phyloP scores from a whole-genome alignment of 2,329 filamentous ascomycete genomes.

The Trichoderma cornu-damae region DNA sequence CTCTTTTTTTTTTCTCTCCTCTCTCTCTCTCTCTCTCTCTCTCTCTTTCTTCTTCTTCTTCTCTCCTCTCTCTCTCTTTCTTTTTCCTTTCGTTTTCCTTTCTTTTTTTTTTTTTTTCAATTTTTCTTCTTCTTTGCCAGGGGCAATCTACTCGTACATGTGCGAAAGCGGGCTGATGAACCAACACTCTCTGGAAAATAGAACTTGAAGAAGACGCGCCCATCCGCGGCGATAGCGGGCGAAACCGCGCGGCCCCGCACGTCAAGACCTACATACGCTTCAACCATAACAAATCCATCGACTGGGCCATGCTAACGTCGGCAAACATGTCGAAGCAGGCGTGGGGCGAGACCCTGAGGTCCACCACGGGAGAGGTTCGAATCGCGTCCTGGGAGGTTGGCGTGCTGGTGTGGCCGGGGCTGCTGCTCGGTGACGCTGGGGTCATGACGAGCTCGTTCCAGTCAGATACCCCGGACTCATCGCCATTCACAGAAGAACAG shows the following conservation, averaged over 20 bases:
- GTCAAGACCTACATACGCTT: constrained; percentile 84
- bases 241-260: constrained; percentile 71
- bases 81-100: no score
- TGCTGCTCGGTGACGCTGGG: constrained; percentile 46
- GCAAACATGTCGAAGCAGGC: constrained; percentile 89
- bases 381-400: constrained; percentile 81
- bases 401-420: constrained; percentile 72
- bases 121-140: no score
- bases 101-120: no score
- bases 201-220: constrained; percentile 25
- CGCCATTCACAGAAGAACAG: constrained; percentile 22
- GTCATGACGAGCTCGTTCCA: constrained; percentile 66
- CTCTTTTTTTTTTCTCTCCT: no score
- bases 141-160: no score
- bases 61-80: background rate
- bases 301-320: constrained; percentile 85
- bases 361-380: constrained; percentile 54
- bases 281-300: constrained; percentile 48
- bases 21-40: no score
- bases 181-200: constrained; percentile 20
- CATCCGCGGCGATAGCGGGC: constrained; percentile 46
- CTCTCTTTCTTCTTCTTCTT: background rate
- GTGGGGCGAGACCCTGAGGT: constrained; percentile 64
- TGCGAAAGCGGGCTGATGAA: background rate
- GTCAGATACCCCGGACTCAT: constrained; percentile 47